Evolutionary conservation across 805 yeast genomes (phyloP), one percentile per base, ranked within the genome.

Genomic region (Cyberlindnera meyerae): DNA sequence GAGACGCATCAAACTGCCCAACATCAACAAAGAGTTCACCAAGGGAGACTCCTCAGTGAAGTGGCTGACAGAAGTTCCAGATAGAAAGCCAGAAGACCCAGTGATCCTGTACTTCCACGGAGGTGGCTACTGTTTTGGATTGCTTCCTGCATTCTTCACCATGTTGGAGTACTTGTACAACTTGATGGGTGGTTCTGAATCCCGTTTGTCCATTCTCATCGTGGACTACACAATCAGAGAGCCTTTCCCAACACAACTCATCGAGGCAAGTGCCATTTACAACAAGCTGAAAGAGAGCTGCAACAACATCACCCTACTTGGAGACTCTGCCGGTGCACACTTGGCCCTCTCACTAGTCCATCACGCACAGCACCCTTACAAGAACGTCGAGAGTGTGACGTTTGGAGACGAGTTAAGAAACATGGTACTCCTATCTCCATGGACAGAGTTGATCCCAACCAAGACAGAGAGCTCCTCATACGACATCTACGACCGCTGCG

Each of bases 281-380:
- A 31, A 44, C 15, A 33, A 33, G 3, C 34, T 58, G 18, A 18
- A 31, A 12, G 18, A 41, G 21, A 24, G 44, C 2, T 41, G 33
- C 9, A 34, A 45, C 32, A 38, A 50, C 25, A 42, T 56, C 27
- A 40, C 47, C 8, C 34, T 54, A 2, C 29, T 45, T 12, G 64
- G 64, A 11, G 64, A 60, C 31, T 58, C 62, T 6, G 54, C 55
- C 8, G 63, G 64, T 12, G 63, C 55, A 1, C 54, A 55, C 29
- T 40, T 60, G 22, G 43, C 49, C 1, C 32, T 55, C 9, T 44
- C 47, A 2, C 28, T 55, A 12, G 11, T 41, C 8, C 36, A 41
- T 16, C 48, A 45, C 21, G 25, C 34, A 4, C 31, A 35, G 14
- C 8, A 4, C 11, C 43, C 47, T 30, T n/a, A 26, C 11, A 30